These are phyloP conservation scores for Coprinopsis cinerea DNA, from an alignment of 768 basidiomycete genomes.

Conservation along the genomic window DNA sequence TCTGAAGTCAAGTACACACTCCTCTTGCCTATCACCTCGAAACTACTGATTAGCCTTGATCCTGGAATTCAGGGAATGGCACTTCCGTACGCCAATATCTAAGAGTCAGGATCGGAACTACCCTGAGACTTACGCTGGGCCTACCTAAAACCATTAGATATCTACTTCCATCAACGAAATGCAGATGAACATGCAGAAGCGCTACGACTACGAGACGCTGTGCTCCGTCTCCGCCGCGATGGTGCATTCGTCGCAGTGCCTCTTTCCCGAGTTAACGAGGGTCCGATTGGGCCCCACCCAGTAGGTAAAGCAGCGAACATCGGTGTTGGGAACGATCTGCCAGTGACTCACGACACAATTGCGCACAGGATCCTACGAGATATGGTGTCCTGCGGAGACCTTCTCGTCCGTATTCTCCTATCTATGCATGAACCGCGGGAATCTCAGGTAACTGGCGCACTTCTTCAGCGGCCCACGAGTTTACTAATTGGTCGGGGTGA, in stretches of 20 bases:
- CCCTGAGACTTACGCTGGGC: background rate
- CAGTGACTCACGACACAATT: too few species aligned
- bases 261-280: conserved; percentile 61
- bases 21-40: background rate
- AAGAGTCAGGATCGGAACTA: background rate
- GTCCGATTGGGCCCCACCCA: conserved; percentile 71
- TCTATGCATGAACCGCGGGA: conserved; percentile 59
- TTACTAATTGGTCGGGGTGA: background rate
- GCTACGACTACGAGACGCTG: conserved; percentile 62
- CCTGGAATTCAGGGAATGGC: conserved; percentile 55
- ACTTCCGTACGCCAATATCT: conserved; percentile 52
- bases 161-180: conserved; percentile 73
- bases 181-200: conserved; percentile 56
- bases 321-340: too few species aligned
- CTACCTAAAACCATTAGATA: conserved; percentile 42
- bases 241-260: conserved; percentile 81
- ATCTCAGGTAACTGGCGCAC: conserved; percentile 46
- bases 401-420: conserved; percentile 77
- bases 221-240: conserved; percentile 62
- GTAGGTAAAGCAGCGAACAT: conserved; percentile 43
- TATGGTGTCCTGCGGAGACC: conserved; percentile 73
- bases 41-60: background rate
- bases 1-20: conserved; percentile 53
- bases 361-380: conserved; percentile 68
- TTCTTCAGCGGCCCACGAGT: background rate